Base-by-base conservation (phyloP, 805 yeast genomes). In the Myxozyma neotropica region DNA sequence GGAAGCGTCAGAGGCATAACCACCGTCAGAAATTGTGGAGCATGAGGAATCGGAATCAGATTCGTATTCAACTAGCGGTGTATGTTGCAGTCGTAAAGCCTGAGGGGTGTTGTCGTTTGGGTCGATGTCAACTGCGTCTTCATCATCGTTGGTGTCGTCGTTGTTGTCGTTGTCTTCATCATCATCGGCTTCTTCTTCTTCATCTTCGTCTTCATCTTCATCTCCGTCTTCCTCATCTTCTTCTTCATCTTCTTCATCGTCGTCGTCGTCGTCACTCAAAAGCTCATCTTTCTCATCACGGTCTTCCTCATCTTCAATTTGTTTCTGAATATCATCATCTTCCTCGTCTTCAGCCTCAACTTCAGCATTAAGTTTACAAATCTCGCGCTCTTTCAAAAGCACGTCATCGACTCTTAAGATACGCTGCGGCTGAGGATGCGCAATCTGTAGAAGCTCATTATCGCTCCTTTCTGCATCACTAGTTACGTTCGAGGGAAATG, bases 1-100 rank as follows among this genome's bases (percentile, higher is more conserved):
- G 10, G 58, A 54, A 7, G 61, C 57, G 23, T 61, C 65, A 0
- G 65, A 61, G 4, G 65, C 65, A 39, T 61, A 61, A 5, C 65
- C 64, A 12, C 59, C 65, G 26, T 61, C 65, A 13, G 63, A 33
- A 15, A 61, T 49, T 24, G 47, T 38, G 7, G 57, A 43, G 17
- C 39, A 44, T 1, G 42, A 29, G 10, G 39, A 26, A 17, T 55
- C 59, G 5, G 50, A 45, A 15, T 53, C 62, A 15, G 53, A 48
- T 29, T 59, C 59, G 39, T 56, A 59, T 26, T 58, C 63, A 19
- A 58, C 43, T 17, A 49, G 31, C 1, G 63, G 63, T 1, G 58
- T 51, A 17, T 47, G 33, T 26, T 58, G 56, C 1, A 58, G 46
- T 2, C 63, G 56, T 17, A 53, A 52, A 13, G 49, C 55, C 10